Evolutionary conservation across 495 filamentous ascomycete species (phyloP).

Genomic region (Trichoderma gamsii): DNA sequence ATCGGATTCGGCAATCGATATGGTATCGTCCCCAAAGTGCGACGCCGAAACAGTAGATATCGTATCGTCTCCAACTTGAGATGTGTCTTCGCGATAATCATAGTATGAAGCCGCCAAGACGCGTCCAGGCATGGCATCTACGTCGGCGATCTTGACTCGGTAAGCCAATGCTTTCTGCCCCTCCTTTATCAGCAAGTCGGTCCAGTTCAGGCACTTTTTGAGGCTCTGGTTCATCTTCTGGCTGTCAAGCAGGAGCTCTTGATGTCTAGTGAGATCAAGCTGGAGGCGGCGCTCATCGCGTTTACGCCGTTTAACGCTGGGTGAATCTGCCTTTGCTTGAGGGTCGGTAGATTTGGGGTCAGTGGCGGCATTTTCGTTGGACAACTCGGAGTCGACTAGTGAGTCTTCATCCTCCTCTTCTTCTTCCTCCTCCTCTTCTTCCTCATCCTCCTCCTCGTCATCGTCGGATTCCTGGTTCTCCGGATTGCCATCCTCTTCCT

Average conservation of each 20-base stretch:
- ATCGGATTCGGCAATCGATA: slow-evolving; percentile 18
- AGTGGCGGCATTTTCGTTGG: slow-evolving; percentile 30
- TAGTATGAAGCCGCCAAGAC: slow-evolving; percentile 66
- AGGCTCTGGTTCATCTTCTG: slow-evolving; percentile 92
- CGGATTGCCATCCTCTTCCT: slow-evolving; percentile 30
- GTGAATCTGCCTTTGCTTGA: slow-evolving; percentile 21
- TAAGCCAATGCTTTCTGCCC: slow-evolving; percentile 83
- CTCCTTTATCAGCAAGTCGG: slow-evolving; percentile 83
- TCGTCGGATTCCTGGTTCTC: neutral
- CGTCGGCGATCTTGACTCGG: slow-evolving; percentile 64
- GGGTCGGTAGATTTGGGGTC: slow-evolving; percentile 26
- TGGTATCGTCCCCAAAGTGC: slow-evolving; percentile 23
- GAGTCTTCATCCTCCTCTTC: slow-evolving; percentile 28
- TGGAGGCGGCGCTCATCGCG: slow-evolving; percentile 71
- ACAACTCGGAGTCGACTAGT: slow-evolving; percentile 31
- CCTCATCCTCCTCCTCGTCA: neutral
- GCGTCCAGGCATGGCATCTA: slow-evolving; percentile 68
- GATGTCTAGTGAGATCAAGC: slow-evolving; percentile 81
- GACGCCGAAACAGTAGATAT: slow-evolving; percentile 16
- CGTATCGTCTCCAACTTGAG: neutral
- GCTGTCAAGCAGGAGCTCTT: slow-evolving; percentile 77
- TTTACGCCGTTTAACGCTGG: slow-evolving; percentile 41
- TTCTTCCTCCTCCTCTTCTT: slow-evolving; percentile 22
- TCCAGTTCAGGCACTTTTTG: slow-evolving; percentile 77
- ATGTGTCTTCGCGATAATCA: slow-evolving; percentile 41